phyloP scores from a whole-genome alignment of 2,329 filamentous ascomycete species.

The Cladosporium sp. region DNA sequence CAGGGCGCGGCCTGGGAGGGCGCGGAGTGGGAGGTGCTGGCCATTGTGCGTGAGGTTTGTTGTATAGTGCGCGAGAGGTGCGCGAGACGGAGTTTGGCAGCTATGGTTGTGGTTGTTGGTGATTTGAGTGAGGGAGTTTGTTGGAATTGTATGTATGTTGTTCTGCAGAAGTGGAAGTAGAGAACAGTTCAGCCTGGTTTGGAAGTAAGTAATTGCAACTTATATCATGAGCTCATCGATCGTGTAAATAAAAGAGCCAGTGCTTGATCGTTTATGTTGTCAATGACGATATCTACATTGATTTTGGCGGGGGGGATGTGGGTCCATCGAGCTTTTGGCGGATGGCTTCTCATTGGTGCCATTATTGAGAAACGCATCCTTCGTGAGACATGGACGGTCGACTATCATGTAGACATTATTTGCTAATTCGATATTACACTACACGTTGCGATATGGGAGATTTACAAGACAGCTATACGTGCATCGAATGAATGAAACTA shows the following conservation, averaged over 20 bases:
- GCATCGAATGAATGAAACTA: neutral
- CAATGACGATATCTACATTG: slow-evolving; percentile 14
- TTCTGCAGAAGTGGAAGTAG: neutral
- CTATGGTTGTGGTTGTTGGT: slow-evolving; percentile 37
- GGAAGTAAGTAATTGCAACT: neutral
- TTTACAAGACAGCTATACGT: neutral
- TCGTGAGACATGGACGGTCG: neutral
- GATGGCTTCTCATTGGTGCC: neutral
- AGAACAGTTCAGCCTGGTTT: neutral
- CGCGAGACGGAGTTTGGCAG: slow-evolving; percentile 42
- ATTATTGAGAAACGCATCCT: neutral
- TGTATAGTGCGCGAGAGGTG: slow-evolving; percentile 38
- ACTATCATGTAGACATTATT: neutral
- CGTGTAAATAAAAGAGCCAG: slow-evolving; percentile 9
- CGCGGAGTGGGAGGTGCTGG: slow-evolving; percentile 41
- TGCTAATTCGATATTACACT: neutral
- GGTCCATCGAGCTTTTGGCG: neutral
- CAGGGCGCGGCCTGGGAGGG: slow-evolving; percentile 52
- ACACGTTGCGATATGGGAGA: neutral
- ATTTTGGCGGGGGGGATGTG: slow-evolving; percentile 1
- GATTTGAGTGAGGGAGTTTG: neutral
- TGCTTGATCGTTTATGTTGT: slow-evolving; percentile 1
- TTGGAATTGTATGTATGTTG: neutral
- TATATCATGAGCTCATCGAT: slow-evolving; percentile 19
- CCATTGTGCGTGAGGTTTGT: slow-evolving; percentile 43